phyloP scores from a whole-genome alignment of 495 filamentous ascomycete genomes.

The Hypoxylon lenormandii region DNA sequence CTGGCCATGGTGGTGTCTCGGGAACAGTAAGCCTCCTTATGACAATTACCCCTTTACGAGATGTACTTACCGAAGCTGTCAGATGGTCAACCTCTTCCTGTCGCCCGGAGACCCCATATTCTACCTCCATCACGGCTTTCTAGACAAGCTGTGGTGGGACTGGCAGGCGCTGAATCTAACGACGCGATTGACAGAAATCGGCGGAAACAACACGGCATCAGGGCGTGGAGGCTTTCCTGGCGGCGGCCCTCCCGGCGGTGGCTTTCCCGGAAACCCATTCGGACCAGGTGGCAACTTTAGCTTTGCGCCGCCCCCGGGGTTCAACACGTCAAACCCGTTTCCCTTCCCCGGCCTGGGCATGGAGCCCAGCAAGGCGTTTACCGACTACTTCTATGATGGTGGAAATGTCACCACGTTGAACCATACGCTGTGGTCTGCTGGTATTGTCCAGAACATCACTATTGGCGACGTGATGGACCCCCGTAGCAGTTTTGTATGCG shows the following conservation, averaged over 20 bases:
- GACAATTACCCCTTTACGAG: background rate
- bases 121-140: slow-evolving; percentile 64
- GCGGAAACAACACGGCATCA: slow-evolving; percentile 44
- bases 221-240: slow-evolving; percentile 3
- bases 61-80: slow-evolving; percentile 1
- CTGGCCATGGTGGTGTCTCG: slow-evolving; percentile 56
- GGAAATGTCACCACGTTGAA: slow-evolving; percentile 53
- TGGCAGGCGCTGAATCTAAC: slow-evolving; percentile 60
- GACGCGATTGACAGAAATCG: slow-evolving; percentile 47
- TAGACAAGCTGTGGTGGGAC: slow-evolving; percentile 64
- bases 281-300: slow-evolving; percentile 12
- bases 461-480: slow-evolving; percentile 57
- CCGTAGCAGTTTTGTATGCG: slow-evolving; percentile 47
- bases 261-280: slow-evolving; percentile 13
- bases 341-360: slow-evolving; percentile 25
- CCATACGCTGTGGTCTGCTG: slow-evolving; percentile 49
- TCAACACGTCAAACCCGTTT: slow-evolving; percentile 25
- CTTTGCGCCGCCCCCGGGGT: slow-evolving; percentile 6
- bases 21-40: slow-evolving; percentile 40
- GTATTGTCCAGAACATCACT: slow-evolving; percentile 46
- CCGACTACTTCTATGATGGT: slow-evolving; percentile 50
- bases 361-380: slow-evolving; percentile 36
- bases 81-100: slow-evolving; percentile 51
- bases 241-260: background rate
- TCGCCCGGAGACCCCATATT: slow-evolving; percentile 63